Base-by-base conservation (phyloP, 495 filamentous ascomycete genomes). In the Penicillium crystallinum region DNA sequence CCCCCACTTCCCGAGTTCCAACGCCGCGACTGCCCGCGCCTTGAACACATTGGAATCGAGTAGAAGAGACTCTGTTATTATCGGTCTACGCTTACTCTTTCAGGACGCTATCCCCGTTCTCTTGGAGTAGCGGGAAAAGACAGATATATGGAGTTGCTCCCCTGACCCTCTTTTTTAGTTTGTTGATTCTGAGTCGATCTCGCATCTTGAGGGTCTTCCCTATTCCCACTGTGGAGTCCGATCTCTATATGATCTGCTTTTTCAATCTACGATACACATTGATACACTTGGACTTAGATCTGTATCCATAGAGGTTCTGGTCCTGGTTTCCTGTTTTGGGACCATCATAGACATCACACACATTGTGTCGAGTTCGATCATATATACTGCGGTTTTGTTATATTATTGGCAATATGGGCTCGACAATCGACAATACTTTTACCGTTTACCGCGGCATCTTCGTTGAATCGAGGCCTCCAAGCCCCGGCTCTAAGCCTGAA, bases 401-500 rank as follows among this genome's bases (percentile, higher is more conserved):
- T 27, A 19, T 21, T 6, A 21, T 8, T 2, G 19, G 4, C 30
- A 38, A 14, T 9, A 50, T 50, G 48, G 48, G 48, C 8, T 40
- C 46, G 14, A 40, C 14, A n/a, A 49, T 6, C 9, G 31, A 19
- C 9, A 6, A 39, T 25, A 19, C 18, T 6, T 54, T 39, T 29
- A 67, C 54, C 6, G 19, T 77, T 34, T 77, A 71, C 52, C 58
- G 58, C 18, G 75, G 75, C 47, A 77, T 69, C 8, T 76, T 77
- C 49, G 67, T 78, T 31, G 57, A 72, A 46, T 35, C 46, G 7
- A 14, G n/a, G 18, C 58, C 70, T 4, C 66, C 75, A n/a, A 57
- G 42, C n/a, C 50, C 18, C 1, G 56, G 23, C 11, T 57, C 40
- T 4, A 57, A 64, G 25, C 62, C 62, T 18, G 44, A 49, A n/a